Conservation (phyloP, 2,329 filamentous ascomycete species). For the Xylaria multiplex region DNA sequence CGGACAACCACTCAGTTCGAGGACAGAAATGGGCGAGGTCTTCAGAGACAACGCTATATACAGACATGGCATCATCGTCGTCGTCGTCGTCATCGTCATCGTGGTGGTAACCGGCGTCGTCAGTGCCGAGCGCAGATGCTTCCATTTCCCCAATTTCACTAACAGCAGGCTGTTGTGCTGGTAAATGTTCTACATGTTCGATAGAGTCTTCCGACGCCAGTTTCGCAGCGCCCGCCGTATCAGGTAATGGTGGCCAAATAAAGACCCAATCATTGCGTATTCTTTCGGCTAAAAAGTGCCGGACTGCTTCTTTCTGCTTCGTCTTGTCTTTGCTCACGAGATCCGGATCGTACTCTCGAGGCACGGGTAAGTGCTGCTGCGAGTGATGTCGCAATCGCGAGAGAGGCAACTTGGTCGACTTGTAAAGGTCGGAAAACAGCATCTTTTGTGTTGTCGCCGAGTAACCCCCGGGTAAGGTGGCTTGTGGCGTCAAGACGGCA, state of each 20-base stretch:
- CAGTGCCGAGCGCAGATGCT: constrained; percentile 44
- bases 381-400: constrained; percentile 60
- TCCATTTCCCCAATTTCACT: constrained; percentile 34
- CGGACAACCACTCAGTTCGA: constrained; percentile 66
- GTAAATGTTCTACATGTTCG: constrained; percentile 8
- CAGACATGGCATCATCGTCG: constrained; percentile 52
- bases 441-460: constrained; percentile 53
- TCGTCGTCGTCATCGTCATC: constrained; percentile 51
- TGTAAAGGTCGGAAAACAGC: constrained; percentile 70
- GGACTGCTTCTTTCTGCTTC: constrained; percentile 72
- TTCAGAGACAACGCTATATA: constrained; percentile 59
- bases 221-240: neutral
- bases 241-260: constrained; percentile 59
- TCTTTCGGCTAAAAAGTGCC: constrained; percentile 62
- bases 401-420: constrained; percentile 63
- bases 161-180: constrained; percentile 14
- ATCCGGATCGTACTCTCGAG: constrained; percentile 66
- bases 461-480: constrained; percentile 36
- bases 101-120: constrained; percentile 49
- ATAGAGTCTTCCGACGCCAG: constrained; percentile 4
- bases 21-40: constrained; percentile 61
- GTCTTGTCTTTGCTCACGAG: constrained; percentile 69
- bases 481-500: constrained; percentile 30
- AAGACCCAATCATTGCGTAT: constrained; percentile 71
- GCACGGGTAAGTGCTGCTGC: constrained; percentile 42